Percentiles rank a stretch among this genome's conserved stretches.
phyloP scores from a whole-genome alignment of 441 rosid species.

The Breynia disticha region DNA sequence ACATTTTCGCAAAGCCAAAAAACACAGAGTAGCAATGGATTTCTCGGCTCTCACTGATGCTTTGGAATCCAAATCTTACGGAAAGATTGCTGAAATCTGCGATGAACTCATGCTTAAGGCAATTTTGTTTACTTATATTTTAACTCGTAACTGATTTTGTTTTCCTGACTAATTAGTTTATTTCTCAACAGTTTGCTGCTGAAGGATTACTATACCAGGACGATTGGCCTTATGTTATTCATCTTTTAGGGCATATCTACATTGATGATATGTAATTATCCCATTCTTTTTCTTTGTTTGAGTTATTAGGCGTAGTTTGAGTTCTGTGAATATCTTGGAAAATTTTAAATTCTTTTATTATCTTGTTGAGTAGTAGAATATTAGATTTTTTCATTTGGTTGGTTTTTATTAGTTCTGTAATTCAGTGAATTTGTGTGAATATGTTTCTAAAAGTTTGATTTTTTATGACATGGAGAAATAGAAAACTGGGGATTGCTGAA shows the following conservation, averaged over 20 bases:
- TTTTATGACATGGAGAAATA: too few species aligned
- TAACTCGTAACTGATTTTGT: neutral
- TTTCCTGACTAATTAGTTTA: neutral
- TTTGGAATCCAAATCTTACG: conserved; percentile 49
- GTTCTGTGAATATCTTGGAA: too few species aligned
- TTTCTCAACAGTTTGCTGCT: conserved; percentile 39
- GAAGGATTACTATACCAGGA: conserved; percentile 62
- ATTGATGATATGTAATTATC: conserved; percentile 69
- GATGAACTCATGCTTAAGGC: conserved; percentile 75
- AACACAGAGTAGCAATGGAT: conserved; percentile 9
- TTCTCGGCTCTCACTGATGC: conserved; percentile 49
- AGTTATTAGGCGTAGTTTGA: too few species aligned
- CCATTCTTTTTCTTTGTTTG: conserved; percentile 19
- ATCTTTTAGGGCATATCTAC: conserved; percentile 72
- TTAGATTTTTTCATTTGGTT: neutral
- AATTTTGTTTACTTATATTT: conserved; percentile 2
- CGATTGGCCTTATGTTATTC: conserved; percentile 84
- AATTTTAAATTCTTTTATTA: too few species aligned
- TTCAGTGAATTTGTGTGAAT: too few species aligned
- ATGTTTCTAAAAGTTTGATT: too few species aligned
- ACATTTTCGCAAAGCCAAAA: too few species aligned
- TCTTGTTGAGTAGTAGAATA: too few species aligned
- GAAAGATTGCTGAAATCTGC: conserved; percentile 64
- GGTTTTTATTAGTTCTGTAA: neutral
- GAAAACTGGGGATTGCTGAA: too few species aligned